Evolutionary conservation across 2,329 filamentous ascomycete genomes (phyloP), one percentile per base, ranked within the genome.

Genomic region (Aspergillus puulaauensis): DNA sequence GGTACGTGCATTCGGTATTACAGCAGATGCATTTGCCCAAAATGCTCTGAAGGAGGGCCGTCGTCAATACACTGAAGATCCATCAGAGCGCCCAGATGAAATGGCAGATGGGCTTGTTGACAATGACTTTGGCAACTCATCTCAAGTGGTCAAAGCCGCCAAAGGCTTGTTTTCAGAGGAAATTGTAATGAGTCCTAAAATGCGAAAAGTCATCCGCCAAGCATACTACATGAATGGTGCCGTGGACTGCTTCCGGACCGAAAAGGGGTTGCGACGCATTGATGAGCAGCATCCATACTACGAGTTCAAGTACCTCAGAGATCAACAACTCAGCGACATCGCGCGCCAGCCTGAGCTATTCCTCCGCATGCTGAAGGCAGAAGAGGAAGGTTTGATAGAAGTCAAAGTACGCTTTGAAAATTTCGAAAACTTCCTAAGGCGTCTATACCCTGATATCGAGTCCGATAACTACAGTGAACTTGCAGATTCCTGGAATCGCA

Each of bases 261-360:
- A 98, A 59, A 99, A 98, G 76, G 95, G 95, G 27, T 79, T 97
- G 53, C 90, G 90, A 57, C 90, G 91, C 69, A 98, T 99, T 65
- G 93, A 96, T 66, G 93, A 98, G 61, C 87, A 95, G 23, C 93
- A 98, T 69, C 91, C 92, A 0, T 98, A 96, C 75, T 98, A 98
- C 72, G 95, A 98, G 74, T 91, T 99, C 79, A 96, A 99, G 75
- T 99, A 99, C 67, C 82, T 99, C 19, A 87, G 91, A 63, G 92
- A 95, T 67, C 93, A 97, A 74, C 90, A 90, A 7, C 89, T 97
- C 60, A 80, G 81, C 43, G 90, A 95, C 64, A 84, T 98, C 58
- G 89, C 91, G 3, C 86, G 87, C 52, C 87, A 90, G 53, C 95
- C 95, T 1, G 93, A 97, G 63, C 81, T 96, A 24, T 99, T 95